These are phyloP conservation scores for Leishmania martiniquensis DNA, from an alignment of 208 protist species.

Conservation along the genomic window DNA sequence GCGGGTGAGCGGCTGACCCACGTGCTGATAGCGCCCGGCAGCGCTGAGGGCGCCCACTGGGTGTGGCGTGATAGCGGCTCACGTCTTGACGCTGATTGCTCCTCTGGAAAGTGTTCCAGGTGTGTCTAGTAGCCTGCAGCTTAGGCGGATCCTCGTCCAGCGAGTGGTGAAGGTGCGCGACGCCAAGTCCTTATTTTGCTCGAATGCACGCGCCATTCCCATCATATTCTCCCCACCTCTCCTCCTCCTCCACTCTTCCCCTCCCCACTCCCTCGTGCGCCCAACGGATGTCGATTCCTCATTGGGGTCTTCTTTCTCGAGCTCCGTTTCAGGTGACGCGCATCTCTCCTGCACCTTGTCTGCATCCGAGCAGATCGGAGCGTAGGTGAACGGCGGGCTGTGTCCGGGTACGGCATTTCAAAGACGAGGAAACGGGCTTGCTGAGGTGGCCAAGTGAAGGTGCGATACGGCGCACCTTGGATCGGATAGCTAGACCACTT, in stretches of 20 bases:
- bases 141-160: too few species aligned
- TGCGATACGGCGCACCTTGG: neutral
- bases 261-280: too few species aligned
- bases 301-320: neutral
- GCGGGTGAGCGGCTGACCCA: neutral
- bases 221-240: too few species aligned
- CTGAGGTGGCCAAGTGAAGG: neutral
- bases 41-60: too few species aligned
- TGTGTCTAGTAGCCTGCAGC: too few species aligned
- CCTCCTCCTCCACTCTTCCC: too few species aligned
- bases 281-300: too few species aligned
- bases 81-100: neutral
- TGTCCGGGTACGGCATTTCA: neutral
- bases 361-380: neutral
- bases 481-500: neutral
- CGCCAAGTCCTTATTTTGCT: too few species aligned
- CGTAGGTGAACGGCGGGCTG: neutral
- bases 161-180: too few species aligned
- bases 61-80: too few species aligned
- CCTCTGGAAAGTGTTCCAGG: neutral
- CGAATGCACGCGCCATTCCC: too few species aligned
- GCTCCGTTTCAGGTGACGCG: neutral
- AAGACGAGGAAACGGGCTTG: neutral
- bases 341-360: neutral
- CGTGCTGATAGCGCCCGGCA: neutral